Conservation (phyloP, 2,329 filamentous ascomycete species). For the Alternaria angustiovoidea region DNA sequence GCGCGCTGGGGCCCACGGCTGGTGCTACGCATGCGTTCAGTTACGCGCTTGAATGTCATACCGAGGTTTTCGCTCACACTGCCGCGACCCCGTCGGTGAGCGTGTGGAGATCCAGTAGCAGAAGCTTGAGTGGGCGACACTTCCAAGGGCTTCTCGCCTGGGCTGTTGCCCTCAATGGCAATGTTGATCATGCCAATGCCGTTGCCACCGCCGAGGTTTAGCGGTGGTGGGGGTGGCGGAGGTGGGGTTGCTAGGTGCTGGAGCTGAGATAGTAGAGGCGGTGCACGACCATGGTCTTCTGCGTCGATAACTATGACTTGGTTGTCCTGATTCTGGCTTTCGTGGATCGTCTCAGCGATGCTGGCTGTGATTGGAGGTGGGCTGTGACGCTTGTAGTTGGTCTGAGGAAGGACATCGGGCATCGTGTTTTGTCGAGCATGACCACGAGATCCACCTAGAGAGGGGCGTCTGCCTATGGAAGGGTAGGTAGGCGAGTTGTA, state of each 20-base stretch:
- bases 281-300: slow-evolving; percentile 50
- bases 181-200: slow-evolving; percentile 56
- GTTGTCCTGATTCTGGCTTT: slow-evolving; percentile 53
- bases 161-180: slow-evolving; percentile 54
- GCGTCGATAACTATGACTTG: slow-evolving; percentile 56
- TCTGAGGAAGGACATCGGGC: slow-evolving; percentile 44
- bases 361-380: slow-evolving; percentile 57
- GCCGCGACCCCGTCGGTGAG: slow-evolving; percentile 62
- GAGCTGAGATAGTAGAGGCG: slow-evolving; percentile 66
- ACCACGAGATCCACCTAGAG: slow-evolving; percentile 44
- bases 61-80: slow-evolving; percentile 67
- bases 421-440: slow-evolving; percentile 56
- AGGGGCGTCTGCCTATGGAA: slow-evolving; percentile 46
- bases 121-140: slow-evolving; percentile 35
- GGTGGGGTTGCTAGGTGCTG: slow-evolving; percentile 67
- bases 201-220: slow-evolving; percentile 29
- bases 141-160: slow-evolving; percentile 35
- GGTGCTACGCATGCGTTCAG: slow-evolving; percentile 67
- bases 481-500: slow-evolving; percentile 39
- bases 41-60: slow-evolving; percentile 57
- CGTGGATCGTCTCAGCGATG: slow-evolving; percentile 63
- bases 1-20: slow-evolving; percentile 58
- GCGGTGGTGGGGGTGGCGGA: slow-evolving; percentile 48
- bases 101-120: slow-evolving; percentile 47
- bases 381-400: slow-evolving; percentile 50